Percentiles rank a stretch among this genome's conserved stretches.
Conservation (phyloP, 164 flowering plant genomes). For the Paratinospora sagittata region DNA sequence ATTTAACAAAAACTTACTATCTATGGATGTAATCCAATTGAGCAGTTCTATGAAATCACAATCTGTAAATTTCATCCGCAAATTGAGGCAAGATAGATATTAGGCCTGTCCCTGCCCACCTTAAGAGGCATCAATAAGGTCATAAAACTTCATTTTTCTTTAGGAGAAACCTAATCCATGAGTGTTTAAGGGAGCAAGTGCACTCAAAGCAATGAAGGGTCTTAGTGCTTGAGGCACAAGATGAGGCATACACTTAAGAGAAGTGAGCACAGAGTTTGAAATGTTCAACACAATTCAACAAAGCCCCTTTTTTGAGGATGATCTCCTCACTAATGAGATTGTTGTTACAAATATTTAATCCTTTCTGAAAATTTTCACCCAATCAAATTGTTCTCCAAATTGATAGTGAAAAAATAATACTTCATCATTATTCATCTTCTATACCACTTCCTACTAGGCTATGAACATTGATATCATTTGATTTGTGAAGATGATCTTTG, state of each 20-base stretch:
- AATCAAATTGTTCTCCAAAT: background rate
- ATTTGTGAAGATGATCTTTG: no score
- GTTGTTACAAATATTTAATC: background rate
- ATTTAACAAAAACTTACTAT: background rate
- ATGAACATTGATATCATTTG: background rate
- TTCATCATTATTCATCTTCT: background rate
- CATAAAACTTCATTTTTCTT: background rate
- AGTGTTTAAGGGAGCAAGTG: background rate
- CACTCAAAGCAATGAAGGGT: background rate
- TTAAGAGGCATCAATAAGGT: background rate
- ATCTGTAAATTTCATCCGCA: background rate
- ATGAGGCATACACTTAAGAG: no score
- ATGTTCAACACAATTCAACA: no score
- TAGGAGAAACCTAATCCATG: background rate
- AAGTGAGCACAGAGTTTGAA: no score
- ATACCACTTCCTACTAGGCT: background rate
- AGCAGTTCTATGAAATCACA: background rate
- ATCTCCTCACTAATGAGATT: background rate
- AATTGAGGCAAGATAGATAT: background rate
- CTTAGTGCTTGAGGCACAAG: no score
- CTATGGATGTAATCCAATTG: background rate
- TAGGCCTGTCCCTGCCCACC: background rate
- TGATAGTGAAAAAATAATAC: background rate
- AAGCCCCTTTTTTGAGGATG: background rate
- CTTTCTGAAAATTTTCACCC: background rate